Evolutionary conservation across 305 asterid species (phyloP), one percentile per base, ranked within the genome.

Genomic region (Plantago rigida): DNA sequence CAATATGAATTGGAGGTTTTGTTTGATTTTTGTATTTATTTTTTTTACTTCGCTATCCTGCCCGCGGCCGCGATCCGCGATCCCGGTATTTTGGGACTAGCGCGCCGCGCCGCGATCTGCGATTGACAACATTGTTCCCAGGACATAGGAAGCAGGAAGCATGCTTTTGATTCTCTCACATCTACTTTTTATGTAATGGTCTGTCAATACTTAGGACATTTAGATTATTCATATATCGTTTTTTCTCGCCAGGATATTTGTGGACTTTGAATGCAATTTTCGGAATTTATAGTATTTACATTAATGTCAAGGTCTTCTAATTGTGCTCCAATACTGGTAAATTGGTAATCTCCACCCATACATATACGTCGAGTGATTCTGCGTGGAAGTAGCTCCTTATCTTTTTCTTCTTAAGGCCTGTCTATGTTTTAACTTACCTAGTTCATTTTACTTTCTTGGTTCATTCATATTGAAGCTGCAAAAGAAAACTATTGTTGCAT

Each of bases 321-420:
- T 36, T 36, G 9, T 36, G 44, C 4, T 36, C 44, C 44, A 36
- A 1, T 36, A 36, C 10, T 36, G 9, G 6, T 50, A 13, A 51
- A 36, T 8, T 36, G 9, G 6, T 50, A 9, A 51, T 8, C 6
- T 31, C 24, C 47, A 17, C 19, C 47, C 34, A 46, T 47, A 59
- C 12, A 29, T 47, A 44, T 58, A 54, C 55, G 47, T 62, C 45
- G 34, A 48, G 55, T 34, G 51, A 58, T 71, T 53, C 58, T 57
- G 61, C 48, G 34, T 36, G 26, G 51, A 39, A 56, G 58, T 13
- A 56, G 53, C 59, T 13, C 61, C 53, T 34, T 34, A 31, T 34
- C 44, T n/a, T 29, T 49, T 48, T 28, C 51, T 44, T 28, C 62
- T 51, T 29, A 58, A 50, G 19, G 24, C 14, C 9, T n/a, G 15